Base-by-base conservation (phyloP, 441 rosid genomes). In the Pelargonium fulgidum region DNA sequence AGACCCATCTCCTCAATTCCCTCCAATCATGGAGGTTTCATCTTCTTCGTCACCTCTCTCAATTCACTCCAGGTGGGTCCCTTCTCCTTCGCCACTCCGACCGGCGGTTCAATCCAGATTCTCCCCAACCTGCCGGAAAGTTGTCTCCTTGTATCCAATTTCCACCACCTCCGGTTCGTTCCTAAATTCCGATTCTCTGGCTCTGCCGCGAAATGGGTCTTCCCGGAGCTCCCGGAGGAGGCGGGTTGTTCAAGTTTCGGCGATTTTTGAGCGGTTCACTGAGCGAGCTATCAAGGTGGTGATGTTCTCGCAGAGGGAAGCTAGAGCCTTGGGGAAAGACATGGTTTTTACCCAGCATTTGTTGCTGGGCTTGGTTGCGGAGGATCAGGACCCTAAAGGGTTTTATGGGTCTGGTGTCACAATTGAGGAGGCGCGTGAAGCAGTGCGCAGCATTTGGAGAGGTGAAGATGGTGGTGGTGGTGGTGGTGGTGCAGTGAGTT, bases 301-400 rank as follows among this genome's bases (percentile, higher is more conserved):
- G 52, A 71, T 64, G 54, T 52, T 64, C 56, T 71, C 69, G 12
- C 74, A 71, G 69, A 36, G 74, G 39, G 74, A 71, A 10, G 74
- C 74, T 19, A 41, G 61, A 47, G 50, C 64, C 16, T 54, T 61
- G 39, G 64, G 64, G 64, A 61, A 39, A 39, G 64, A 61, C 64
- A 61, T 61, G 64, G 64, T 61, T 17, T 71, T 71, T 47, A 65
- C 69, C 3, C 69, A 71, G 65, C 69, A 71, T 61, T 62, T 71
- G n/a, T 48, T 71, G 41, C 65, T 71, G 14, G 74, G 74, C 29
- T 73, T 75, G 64, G 62, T 75, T n/a, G 73, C 74, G 14, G 78
- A 75, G 65, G 77, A 69, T 33, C 72, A 65, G 33, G 68, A 67
- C 63, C 45, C 65, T 4, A 75, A 56, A 50, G 78, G 74, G 42